These are phyloP conservation scores for Coemansia sp. DNA, from an alignment of 192 early-diverging fungal species.

Conservation along the genomic window DNA sequence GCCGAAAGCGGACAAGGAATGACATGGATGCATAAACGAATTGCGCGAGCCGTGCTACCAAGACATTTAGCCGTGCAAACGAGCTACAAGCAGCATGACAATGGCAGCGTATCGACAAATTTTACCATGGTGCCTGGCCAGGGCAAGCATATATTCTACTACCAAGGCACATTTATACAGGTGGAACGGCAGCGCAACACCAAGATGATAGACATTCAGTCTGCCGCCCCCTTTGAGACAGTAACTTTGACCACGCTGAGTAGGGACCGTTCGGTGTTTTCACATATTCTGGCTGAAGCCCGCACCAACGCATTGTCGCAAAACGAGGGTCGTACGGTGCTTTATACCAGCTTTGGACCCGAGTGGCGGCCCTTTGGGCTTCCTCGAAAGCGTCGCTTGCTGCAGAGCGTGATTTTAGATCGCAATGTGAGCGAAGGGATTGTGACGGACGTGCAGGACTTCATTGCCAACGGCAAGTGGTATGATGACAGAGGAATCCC, in stretches of 20 bases:
- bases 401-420: constrained; percentile 75
- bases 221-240: constrained; percentile 92
- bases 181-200: constrained; percentile 78
- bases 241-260: constrained; percentile 88
- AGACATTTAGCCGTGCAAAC: constrained; percentile 87
- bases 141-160: constrained; percentile 84
- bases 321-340: constrained; percentile 93
- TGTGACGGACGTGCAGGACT: constrained; percentile 67
- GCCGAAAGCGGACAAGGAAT: constrained; percentile 13
- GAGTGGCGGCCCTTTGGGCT: constrained; percentile 97
- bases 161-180: constrained; percentile 77
- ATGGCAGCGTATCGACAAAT: constrained; percentile 77
- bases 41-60: constrained; percentile 52
- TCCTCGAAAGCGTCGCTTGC: constrained; percentile 72
- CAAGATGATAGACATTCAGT: constrained; percentile 87
- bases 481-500: constrained; percentile 83
- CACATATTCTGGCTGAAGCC: constrained; percentile 75
- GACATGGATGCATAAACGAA: constrained; percentile 56
- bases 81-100: constrained; percentile 80
- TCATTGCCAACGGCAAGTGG: constrained; percentile 79
- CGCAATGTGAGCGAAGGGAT: constrained; percentile 63
- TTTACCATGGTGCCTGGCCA: constrained; percentile 92
- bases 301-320: constrained; percentile 76
- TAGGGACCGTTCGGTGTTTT: constrained; percentile 75
- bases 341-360: constrained; percentile 91